Conservation (phyloP, 441 rosid genomes). For the Mallotus repandus region DNA sequence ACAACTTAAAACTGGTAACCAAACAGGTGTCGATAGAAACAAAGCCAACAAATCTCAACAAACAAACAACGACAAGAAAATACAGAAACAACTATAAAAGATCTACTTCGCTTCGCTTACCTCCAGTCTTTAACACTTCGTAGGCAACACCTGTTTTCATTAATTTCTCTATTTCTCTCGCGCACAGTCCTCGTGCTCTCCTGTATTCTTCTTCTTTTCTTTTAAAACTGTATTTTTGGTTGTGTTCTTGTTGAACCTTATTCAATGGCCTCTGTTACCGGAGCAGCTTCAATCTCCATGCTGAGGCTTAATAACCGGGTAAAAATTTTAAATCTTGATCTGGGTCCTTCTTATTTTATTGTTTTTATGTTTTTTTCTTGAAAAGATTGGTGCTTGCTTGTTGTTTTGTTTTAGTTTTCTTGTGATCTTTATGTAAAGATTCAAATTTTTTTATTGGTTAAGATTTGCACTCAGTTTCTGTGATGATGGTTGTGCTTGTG, state of each 20-base stretch:
- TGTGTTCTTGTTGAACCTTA: background rate
- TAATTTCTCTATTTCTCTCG: background rate
- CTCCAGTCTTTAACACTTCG: background rate
- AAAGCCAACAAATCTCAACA: slow-evolving; percentile 22
- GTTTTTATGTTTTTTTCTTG: slow-evolving; percentile 5
- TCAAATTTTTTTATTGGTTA: no score
- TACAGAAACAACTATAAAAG: slow-evolving; percentile 6
- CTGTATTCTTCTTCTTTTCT: slow-evolving; percentile 4
- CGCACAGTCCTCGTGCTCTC: background rate
- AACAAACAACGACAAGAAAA: background rate
- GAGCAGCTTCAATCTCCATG: slow-evolving; percentile 38
- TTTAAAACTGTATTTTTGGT: background rate
- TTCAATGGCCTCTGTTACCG: slow-evolving; percentile 49
- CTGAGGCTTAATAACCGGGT: slow-evolving; percentile 35
- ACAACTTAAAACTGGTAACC: background rate
- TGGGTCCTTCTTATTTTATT: background rate
- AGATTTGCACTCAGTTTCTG: no score
- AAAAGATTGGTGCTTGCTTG: background rate
- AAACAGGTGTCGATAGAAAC: slow-evolving; percentile 29
- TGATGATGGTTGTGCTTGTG: no score
- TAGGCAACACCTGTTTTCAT: background rate
- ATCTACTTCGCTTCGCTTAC: background rate
- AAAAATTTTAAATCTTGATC: background rate
- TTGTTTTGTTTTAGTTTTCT: background rate
- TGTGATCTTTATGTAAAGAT: no score